These are phyloP conservation scores for Cladosporium sphaerospermum DNA, from an alignment of 2,329 filamentous ascomycete species.

Conservation along the genomic window DNA sequence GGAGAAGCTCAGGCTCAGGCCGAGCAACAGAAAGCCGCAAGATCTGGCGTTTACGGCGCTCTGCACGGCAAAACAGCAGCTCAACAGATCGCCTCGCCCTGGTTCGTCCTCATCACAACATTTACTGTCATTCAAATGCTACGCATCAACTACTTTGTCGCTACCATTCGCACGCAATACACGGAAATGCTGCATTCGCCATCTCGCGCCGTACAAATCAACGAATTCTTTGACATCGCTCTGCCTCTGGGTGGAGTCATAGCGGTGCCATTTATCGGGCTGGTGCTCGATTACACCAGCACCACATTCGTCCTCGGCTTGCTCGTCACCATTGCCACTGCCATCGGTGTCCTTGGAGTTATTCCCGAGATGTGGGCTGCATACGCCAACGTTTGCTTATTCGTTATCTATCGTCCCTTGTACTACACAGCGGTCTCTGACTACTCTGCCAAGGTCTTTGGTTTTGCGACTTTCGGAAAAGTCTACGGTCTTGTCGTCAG, in stretches of 20 bases:
- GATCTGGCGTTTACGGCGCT: slow-evolving; percentile 77
- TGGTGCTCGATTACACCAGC: slow-evolving; percentile 68
- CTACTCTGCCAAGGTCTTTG: slow-evolving; percentile 86
- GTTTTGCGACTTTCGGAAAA: slow-evolving; percentile 84
- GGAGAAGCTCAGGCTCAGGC: slow-evolving; percentile 60
- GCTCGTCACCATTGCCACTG: slow-evolving; percentile 65
- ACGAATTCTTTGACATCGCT: slow-evolving; percentile 80
- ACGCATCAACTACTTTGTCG: slow-evolving; percentile 84
- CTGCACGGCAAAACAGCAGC: slow-evolving; percentile 66
- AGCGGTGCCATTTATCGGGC: slow-evolving; percentile 80
- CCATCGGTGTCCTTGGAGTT: slow-evolving; percentile 70
- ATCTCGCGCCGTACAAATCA: slow-evolving; percentile 60
- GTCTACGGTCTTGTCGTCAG: slow-evolving; percentile 93
- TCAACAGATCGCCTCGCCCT: slow-evolving; percentile 70
- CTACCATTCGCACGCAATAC: slow-evolving; percentile 78
- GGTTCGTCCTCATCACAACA: slow-evolving; percentile 77
- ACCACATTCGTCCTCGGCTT: slow-evolving; percentile 64
- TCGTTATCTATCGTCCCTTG: slow-evolving; percentile 78
- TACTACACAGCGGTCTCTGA: slow-evolving; percentile 89
- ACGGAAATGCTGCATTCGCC: slow-evolving; percentile 62
- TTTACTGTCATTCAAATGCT: slow-evolving; percentile 61
- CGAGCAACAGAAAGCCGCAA: slow-evolving; percentile 58
- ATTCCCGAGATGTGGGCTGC: slow-evolving; percentile 65
- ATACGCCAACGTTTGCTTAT: slow-evolving; percentile 70
- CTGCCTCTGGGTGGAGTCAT: slow-evolving; percentile 76